A percentile compares a stretch with the other conserved stretches of the same genome.
Conservation (phyloP, 2,329 filamentous ascomycete species). For the Neopestalotiopsis clavispora region DNA sequence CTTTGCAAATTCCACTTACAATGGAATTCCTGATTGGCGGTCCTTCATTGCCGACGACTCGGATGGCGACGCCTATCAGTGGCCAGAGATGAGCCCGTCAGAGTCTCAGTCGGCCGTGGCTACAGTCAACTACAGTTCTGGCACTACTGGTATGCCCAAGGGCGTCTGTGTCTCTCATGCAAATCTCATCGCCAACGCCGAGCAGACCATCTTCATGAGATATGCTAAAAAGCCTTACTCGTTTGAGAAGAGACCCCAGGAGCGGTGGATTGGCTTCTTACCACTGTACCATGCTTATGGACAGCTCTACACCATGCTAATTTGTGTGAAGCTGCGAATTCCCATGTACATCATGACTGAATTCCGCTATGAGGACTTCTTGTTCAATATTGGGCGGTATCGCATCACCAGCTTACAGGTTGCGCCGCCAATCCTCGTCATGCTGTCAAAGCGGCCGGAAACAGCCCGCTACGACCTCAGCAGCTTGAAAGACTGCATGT, state of each 20-base stretch:
- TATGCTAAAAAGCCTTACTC: constrained; percentile 42
- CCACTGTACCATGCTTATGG: constrained; percentile 70
- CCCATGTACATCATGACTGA: constrained; percentile 63
- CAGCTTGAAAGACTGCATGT: constrained; percentile 50
- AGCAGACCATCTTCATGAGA: constrained; percentile 53
- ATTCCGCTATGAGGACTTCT: constrained; percentile 58
- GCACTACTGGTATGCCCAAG: constrained; percentile 21
- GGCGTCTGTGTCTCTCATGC: constrained; percentile 20
- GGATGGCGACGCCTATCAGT: constrained; percentile 43
- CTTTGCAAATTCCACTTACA: constrained; percentile 28
- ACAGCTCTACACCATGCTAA: constrained; percentile 57
- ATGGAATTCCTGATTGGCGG: constrained; percentile 48
- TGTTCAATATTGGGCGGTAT: constrained; percentile 53
- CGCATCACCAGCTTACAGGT: constrained; percentile 58
- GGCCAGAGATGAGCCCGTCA: constrained; percentile 41
- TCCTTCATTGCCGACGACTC: constrained; percentile 39
- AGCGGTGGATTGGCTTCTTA: constrained; percentile 63
- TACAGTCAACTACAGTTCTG: constrained; percentile 18
- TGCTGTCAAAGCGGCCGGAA: constrained; percentile 62
- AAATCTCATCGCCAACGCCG: constrained; percentile 39
- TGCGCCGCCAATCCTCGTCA: constrained; percentile 63
- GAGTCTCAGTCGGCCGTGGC: constrained; percentile 41
- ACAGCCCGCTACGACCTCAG: constrained; percentile 57
- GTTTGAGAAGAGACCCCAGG: constrained; percentile 43
- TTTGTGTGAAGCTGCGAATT: constrained; percentile 46